Percentiles rank a stretch among this genome's conserved stretches.
These are phyloP conservation scores for Aspergillus cavernicola DNA, from an alignment of 495 filamentous ascomycete genomes.

Conservation along the genomic window DNA sequence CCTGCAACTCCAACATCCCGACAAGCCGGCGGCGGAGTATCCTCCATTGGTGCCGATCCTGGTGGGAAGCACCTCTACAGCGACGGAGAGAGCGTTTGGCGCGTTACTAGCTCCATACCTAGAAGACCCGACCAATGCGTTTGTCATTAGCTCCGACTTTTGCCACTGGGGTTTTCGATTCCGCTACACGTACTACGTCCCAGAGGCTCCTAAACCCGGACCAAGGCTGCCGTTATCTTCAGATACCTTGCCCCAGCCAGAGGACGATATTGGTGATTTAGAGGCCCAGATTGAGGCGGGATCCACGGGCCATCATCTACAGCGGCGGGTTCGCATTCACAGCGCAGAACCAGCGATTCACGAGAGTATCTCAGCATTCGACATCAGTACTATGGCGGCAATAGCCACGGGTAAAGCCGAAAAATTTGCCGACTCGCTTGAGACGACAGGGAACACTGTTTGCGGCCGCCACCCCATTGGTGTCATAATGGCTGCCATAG, in stretches of 20 bases:
- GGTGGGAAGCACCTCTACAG: slow-evolving; percentile 67
- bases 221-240: slow-evolving; percentile 40
- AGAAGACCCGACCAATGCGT: slow-evolving; percentile 69
- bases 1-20: slow-evolving; percentile 41
- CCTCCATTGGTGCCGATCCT: slow-evolving; percentile 83
- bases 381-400: slow-evolving; percentile 77
- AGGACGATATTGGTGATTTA: slow-evolving; percentile 23
- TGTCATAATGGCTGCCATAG: slow-evolving; percentile 84
- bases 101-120: slow-evolving; percentile 74
- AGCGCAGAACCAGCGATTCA: slow-evolving; percentile 59
- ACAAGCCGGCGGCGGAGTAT: slow-evolving; percentile 44
- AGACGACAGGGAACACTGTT: slow-evolving; percentile 81
- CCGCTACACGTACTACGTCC: slow-evolving; percentile 77
- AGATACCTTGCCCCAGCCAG: slow-evolving; percentile 39
- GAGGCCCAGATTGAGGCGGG: slow-evolving; percentile 27
- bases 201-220: slow-evolving; percentile 40
- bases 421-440: slow-evolving; percentile 63
- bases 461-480: slow-evolving; percentile 96
- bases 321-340: slow-evolving; percentile 36
- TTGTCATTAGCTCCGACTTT: slow-evolving; percentile 91
- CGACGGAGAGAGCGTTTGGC: slow-evolving; percentile 68
- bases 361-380: slow-evolving; percentile 79
- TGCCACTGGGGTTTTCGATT: slow-evolving; percentile 94
- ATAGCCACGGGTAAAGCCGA: slow-evolving; percentile 70
- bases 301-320: slow-evolving; percentile 36